Base-by-base conservation (phyloP, 192 early-diverging fungal species). In the Jimgerdemannia lactiflua region DNA sequence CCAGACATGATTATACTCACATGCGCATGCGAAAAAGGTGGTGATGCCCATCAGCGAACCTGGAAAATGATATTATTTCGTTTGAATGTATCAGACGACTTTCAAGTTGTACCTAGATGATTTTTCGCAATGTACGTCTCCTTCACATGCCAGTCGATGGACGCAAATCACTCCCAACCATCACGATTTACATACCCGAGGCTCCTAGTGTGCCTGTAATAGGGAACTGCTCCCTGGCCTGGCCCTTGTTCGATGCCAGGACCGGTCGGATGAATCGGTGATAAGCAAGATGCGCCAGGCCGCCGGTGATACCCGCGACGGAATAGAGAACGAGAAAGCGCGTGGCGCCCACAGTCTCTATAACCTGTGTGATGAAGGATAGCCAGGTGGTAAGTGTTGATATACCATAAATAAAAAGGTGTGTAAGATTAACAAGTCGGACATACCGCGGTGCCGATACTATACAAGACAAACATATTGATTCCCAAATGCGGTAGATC, bases 11-110 rank as follows among this genome's bases (percentile, higher is more conserved):
- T 29, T 29, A 29, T 10, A 82, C 75, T 83, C 77, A 83, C 81
- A 83, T 4, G 81, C 78, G 43, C 78, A 77, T 0, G 86, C 86
- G 73, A 83, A 86, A 8, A 85, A 80, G 0, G 86, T 84, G 3
- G 84, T 85, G 10, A 88, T 79, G 4, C 86, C 86, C 84, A 86
- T 88, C 2, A 77, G 71, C 3, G 78, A 71, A 0, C 76, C 80
- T 79, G 67, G 6, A 42, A 64, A 41, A 3, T 43, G 11, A 72
- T 43, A 19, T 42, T 39, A 41, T 68, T 59, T 14, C 67, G 7
- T 44, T 3, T 10, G 17, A n/a, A 17, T 19, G 39, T 11, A 40
- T 18, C 65, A 0, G 72, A 68, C 18, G 43, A 39, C 42, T n/a
- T n/a, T 29, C 29, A 29, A 29, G 29, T 29, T 29, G 29, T 29